Conservation (phyloP, 208 protist species). For the Vickermania ingenoplastis region DNA sequence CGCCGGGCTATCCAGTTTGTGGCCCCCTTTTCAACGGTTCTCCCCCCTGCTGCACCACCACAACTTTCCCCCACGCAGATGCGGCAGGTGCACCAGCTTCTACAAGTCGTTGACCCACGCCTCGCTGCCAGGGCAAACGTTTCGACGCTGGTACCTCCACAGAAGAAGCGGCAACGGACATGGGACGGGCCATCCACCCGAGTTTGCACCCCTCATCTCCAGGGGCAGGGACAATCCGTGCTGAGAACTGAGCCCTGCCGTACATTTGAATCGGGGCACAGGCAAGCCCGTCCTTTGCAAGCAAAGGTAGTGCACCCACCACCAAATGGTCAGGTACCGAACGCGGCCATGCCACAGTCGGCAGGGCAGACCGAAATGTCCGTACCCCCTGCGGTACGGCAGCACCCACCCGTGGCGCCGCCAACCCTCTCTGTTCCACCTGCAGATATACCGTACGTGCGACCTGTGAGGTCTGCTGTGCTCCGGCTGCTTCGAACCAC, state of each 20-base stretch:
- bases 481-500: slow-evolving; percentile 54
- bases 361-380: neutral
- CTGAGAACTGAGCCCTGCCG: too few species aligned
- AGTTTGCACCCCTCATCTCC: too few species aligned
- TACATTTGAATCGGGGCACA: too few species aligned
- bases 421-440: neutral
- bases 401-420: neutral
- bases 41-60: slow-evolving; percentile 1
- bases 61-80: slow-evolving; percentile 19
- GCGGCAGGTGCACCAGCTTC: slow-evolving; percentile 40
- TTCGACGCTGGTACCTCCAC: too few species aligned
- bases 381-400: neutral
- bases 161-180: too few species aligned
- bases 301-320: too few species aligned
- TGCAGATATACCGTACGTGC: slow-evolving; percentile 17
- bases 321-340: neutral
- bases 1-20: slow-evolving; percentile 15
- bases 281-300: too few species aligned
- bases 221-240: too few species aligned
- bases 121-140: neutral
- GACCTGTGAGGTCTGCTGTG: slow-evolving; percentile 20
- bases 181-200: too few species aligned
- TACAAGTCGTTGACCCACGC: slow-evolving; percentile 19
- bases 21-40: neutral
- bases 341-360: neutral